Conservation (phyloP, 2,329 filamentous ascomycete species). For the Nemania bipapillata region DNA sequence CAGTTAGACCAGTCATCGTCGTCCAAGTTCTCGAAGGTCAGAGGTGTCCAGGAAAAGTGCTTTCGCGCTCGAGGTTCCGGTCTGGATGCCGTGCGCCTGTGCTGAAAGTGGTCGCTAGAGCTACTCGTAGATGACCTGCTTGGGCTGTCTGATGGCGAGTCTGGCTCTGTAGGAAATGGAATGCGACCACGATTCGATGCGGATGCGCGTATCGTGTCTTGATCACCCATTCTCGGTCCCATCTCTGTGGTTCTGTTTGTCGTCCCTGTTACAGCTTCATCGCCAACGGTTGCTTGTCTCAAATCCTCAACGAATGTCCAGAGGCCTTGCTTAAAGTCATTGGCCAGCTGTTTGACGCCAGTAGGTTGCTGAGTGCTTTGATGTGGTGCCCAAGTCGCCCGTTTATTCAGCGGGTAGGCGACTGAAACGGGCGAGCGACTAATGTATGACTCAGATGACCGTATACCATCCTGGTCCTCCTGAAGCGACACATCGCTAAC, state of each 20-base stretch:
- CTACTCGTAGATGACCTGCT: constrained; percentile 50
- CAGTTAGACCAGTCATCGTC: constrained; percentile 74
- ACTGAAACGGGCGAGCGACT: constrained; percentile 52
- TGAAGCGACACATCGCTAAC: constrained; percentile 57
- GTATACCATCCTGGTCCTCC: constrained; percentile 60
- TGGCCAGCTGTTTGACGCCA: constrained; percentile 79
- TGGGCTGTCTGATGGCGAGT: constrained; percentile 49
- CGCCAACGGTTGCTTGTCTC: constrained; percentile 92
- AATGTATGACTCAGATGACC: constrained; percentile 50
- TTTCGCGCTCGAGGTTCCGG: constrained; percentile 59
- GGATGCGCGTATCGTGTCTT: constrained; percentile 62
- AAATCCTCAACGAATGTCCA: constrained; percentile 97
- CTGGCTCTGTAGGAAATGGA: constrained; percentile 57
- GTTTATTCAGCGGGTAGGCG: constrained; percentile 60
- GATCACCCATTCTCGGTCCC: constrained; percentile 51
- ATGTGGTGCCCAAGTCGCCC: constrained; percentile 69
- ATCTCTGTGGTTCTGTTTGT: constrained; percentile 53
- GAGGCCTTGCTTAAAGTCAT: constrained; percentile 87
- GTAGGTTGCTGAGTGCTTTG: constrained; percentile 57
- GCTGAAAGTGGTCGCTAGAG: constrained; percentile 47
- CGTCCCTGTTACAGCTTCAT: constrained; percentile 79
- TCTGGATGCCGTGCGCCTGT: constrained; percentile 49
- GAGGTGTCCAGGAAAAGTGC: constrained; percentile 69
- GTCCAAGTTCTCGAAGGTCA: constrained; percentile 66
- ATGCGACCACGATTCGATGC: constrained; percentile 56